Evolutionary conservation across 2,329 filamentous ascomycete species (phyloP), one percentile per base, ranked within the genome.

Genomic region (Pseudogymnoascus sp.): DNA sequence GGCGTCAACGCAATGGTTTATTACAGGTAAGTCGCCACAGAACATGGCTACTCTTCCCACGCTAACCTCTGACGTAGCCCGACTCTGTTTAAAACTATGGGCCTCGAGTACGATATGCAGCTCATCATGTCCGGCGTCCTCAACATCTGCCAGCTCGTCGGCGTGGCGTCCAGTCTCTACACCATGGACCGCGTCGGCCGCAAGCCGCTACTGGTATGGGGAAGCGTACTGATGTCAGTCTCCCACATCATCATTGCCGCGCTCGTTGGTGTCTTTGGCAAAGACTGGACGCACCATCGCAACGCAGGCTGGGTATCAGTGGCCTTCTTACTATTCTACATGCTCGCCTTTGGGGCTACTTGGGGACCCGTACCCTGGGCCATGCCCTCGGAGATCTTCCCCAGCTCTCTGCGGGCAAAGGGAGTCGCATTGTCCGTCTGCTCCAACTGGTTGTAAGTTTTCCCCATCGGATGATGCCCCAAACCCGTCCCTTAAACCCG

Each of bases 351-450:
- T 67, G 83, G 68, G 26, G 64, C 63, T 4, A 64, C 63, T 14
- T 71, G 65, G 65, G 63, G 66, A n/a, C 62, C 61, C 33, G 41
- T 63, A 16, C 64, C 72, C 4, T 76, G 74, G 76, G 74, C 73
- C 0, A 72, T 78, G 62, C 77, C 79, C 0, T 77, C 79, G 31
- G 83, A 91, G 65, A 84, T 90, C n/a, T 88, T 88, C 45, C 83
- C 84, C 0, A 81, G 79, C 1, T 79, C 78, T 0, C 74, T 83
- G 0, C 77, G 85, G 6, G 84, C 85, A 2, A 89, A 88, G 70
- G 87, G 87, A 35, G 84, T 87, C 0, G 85, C 85, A 1, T 74
- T 88, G 2, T 84, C 83, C 0, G 87, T 85, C 0, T 83, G 80
- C 63, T 80, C 80, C 5, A 87, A 85, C 73, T 90, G 87, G 79